phyloP scores from a whole-genome alignment of 768 basidiomycete species.

The Crepidotus variabilis region DNA sequence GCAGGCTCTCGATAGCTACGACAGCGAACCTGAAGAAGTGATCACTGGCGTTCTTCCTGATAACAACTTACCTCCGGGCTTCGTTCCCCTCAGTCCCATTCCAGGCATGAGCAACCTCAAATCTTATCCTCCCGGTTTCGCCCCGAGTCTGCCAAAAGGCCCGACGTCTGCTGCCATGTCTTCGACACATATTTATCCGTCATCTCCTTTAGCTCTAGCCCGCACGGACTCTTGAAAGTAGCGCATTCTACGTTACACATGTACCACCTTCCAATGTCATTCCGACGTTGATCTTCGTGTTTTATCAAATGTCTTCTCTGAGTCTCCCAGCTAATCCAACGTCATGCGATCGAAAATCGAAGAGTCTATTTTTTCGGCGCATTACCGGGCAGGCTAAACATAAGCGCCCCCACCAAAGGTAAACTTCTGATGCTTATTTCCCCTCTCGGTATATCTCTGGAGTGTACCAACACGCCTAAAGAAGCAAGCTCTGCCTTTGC shows the following conservation, averaged over 20 bases:
- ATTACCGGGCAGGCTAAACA: not conserved
- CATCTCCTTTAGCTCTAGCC: slow-evolving; percentile 9
- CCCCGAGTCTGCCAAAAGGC: slow-evolving; percentile 9
- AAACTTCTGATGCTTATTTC: not conserved
- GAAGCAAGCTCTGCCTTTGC: not conserved
- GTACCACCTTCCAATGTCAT: too few species aligned
- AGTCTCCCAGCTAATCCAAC: not conserved
- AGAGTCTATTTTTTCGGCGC: not conserved
- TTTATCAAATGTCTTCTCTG: not conserved
- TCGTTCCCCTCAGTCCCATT: slow-evolving; percentile 35
- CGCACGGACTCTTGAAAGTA: not conserved
- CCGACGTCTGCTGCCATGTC: slow-evolving; percentile 6
- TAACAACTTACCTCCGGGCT: slow-evolving; percentile 32
- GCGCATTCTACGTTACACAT: not conserved
- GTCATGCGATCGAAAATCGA: not conserved
- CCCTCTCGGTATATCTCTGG: not conserved
- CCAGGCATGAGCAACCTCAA: slow-evolving; percentile 17
- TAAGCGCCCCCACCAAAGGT: not conserved
- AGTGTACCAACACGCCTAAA: not conserved
- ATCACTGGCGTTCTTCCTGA: slow-evolving; percentile 23
- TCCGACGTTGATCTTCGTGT: too few species aligned
- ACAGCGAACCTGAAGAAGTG: slow-evolving; percentile 1
- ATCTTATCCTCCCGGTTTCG: slow-evolving; percentile 18
- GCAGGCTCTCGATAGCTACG: slow-evolving; percentile 1
- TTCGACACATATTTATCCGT: slow-evolving; percentile 12